Evolutionary conservation across 768 basidiomycete species (phyloP), one percentile per base, ranked within the genome.

Genomic region (Boletus sp.): DNA sequence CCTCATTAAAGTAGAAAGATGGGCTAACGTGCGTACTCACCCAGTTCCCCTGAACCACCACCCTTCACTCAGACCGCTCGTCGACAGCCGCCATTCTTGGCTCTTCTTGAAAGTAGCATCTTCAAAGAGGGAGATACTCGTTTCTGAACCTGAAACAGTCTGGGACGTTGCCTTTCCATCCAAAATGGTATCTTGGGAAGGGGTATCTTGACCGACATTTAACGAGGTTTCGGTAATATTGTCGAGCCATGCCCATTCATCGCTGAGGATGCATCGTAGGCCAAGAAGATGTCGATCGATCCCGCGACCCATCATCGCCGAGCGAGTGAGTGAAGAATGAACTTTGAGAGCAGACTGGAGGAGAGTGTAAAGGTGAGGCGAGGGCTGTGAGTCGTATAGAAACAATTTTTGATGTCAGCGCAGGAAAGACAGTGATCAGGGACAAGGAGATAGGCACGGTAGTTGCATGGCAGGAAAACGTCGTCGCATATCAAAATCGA

Each of bases 271-370:
- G 30, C 86, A 78, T 28, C 80, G 83, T 20, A 96, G 80, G 7
- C 92, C 94, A 61, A 95, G 85, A n/a, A 96, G 79, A 71, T 97
- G 94, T 20, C 94, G 82, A 66, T 98, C 95, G 62, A 92, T 87
- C 4, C 94, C 95, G 41, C 83, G 81, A 10, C 94, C 94, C 0
- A 83, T 83, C 44, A 89, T 85, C 0, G 92, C 89, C 61, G 87
- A 85, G 28, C 87, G 85, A 5, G 90, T 90, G 46, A 89, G 84
- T 4, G 76, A 73, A 35, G 80, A 82, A 64, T 97, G 95, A 0
- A 82, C 82, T 55, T 80, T 78, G 18, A 91, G 77, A 1, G 95
- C 94, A 8, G 79, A 78, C 7, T 76, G 79, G 3, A 98, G 80
- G 29, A 87, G 80, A 1, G 71, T 55, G 46, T 82, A 77, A 28